phyloP scores from a whole-genome alignment of 192 early-diverging fungal species.

The Chytriomyces sp. region DNA sequence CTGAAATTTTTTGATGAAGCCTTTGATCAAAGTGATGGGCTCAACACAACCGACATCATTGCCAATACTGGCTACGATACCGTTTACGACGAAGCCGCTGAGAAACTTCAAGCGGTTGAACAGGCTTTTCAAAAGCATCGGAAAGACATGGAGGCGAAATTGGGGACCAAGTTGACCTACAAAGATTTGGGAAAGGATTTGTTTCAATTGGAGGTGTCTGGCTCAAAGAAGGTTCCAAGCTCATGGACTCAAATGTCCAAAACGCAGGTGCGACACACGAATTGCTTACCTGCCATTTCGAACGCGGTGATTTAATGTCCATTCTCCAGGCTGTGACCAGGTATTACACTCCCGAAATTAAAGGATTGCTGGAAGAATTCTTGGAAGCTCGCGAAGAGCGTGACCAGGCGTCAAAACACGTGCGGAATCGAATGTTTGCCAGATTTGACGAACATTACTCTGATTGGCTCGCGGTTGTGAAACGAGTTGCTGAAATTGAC shows the following conservation, averaged over 20 bases:
- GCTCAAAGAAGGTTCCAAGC: conserved; percentile 69
- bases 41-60: conserved; percentile 42
- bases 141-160: conserved; percentile 62
- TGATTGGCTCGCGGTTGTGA: conserved; percentile 71
- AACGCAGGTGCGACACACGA: conserved; percentile 66
- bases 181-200: conserved; percentile 95
- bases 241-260: conserved; percentile 78
- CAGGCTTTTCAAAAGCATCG: conserved; percentile 71
- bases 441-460: conserved; percentile 84
- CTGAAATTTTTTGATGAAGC: conserved; percentile 76
- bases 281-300: neutral
- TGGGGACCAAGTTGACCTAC: conserved; percentile 74
- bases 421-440: conserved; percentile 75
- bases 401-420: conserved; percentile 73
- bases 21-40: conserved; percentile 73
- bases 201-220: conserved; percentile 88
- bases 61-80: conserved; percentile 69
- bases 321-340: conserved; percentile 66
- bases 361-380: conserved; percentile 68
- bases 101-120: conserved; percentile 65
- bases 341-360: conserved; percentile 79
- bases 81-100: conserved; percentile 75
- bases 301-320: neutral
- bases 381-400: conserved; percentile 84
- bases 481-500: conserved; percentile 84